Percentiles rank a stretch among this genome's conserved stretches.
These are phyloP conservation scores for Parathielavia hyrcaniae DNA, from an alignment of 495 filamentous ascomycete genomes.

Conservation along the genomic window DNA sequence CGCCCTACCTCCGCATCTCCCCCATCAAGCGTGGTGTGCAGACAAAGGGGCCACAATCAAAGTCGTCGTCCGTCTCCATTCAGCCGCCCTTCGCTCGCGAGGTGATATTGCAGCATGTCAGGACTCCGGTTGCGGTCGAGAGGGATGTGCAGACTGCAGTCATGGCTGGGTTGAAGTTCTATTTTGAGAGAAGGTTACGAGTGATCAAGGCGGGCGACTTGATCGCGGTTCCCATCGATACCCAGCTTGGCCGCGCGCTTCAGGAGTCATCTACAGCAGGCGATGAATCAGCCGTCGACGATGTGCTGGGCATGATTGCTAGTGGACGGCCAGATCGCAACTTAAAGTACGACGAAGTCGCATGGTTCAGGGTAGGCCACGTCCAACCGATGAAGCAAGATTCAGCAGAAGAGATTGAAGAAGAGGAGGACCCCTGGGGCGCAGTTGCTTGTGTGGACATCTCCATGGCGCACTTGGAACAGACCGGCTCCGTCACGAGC, in stretches of 20 bases:
- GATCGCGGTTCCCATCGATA: conserved; percentile 79
- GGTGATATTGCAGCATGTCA: conserved; percentile 81
- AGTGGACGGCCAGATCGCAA: conserved; percentile 31
- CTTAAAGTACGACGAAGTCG: conserved; percentile 55
- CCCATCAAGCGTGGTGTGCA: conserved; percentile 49
- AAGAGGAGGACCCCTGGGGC: conserved; percentile 68
- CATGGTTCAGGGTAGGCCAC: conserved; percentile 83
- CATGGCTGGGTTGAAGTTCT: conserved; percentile 73
- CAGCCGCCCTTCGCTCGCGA: conserved; percentile 83
- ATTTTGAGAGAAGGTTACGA: conserved; percentile 73
- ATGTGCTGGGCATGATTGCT: conserved; percentile 46
- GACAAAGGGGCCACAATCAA: conserved; percentile 37
- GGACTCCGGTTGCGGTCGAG: conserved; percentile 82
- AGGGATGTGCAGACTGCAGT: conserved; percentile 73
- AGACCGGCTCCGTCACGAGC: conserved; percentile 74
- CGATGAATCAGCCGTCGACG: conserved; percentile 61
- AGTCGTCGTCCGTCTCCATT: conserved; percentile 48
- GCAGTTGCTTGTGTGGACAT: conserved; percentile 78
- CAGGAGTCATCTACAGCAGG: conserved; percentile 52
- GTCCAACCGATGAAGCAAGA: conserved; percentile 58
- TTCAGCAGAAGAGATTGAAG: conserved; percentile 34
- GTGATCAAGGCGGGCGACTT: conserved; percentile 80
- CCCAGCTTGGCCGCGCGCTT: conserved; percentile 66
- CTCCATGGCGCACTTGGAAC: conserved; percentile 74
- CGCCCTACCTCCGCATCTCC: conserved; percentile 67